These are phyloP conservation scores for Mycena alexandri DNA, from an alignment of 768 basidiomycete species.

Conservation along the genomic window DNA sequence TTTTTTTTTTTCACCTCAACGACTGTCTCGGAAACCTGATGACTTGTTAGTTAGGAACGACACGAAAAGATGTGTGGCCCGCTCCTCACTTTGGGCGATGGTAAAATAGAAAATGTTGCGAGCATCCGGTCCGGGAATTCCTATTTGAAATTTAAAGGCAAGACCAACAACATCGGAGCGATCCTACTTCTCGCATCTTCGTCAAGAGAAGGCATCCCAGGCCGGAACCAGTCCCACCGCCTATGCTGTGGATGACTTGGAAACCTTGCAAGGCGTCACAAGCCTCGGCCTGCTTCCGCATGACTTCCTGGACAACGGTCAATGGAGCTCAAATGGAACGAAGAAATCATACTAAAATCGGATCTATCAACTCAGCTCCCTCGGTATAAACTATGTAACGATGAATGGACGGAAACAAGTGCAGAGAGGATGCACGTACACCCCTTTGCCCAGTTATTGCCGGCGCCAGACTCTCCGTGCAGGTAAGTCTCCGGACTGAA, in stretches of 20 bases:
- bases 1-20: slow-evolving; percentile 69
- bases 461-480: slow-evolving; percentile 72
- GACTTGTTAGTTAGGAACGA: neutral
- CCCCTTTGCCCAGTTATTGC: slow-evolving; percentile 98
- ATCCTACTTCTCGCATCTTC: slow-evolving; percentile 79
- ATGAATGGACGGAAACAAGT: slow-evolving; percentile 35
- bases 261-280: slow-evolving; percentile 94
- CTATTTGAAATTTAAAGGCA: slow-evolving; percentile 40
- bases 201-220: slow-evolving; percentile 84
- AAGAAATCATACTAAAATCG: slow-evolving; percentile 67
- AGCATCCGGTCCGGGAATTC: slow-evolving; percentile 71
- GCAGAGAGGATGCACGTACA: slow-evolving; percentile 63
- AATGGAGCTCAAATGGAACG: neutral
- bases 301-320: slow-evolving; percentile 64
- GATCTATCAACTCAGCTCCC: slow-evolving; percentile 92
- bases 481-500: slow-evolving; percentile 93
- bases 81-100: slow-evolving; percentile 60
- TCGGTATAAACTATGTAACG: slow-evolving; percentile 82
- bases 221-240: slow-evolving; percentile 92
- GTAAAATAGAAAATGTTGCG: slow-evolving; percentile 66
- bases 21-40: slow-evolving; percentile 65
- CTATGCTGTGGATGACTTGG: slow-evolving; percentile 89
- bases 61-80: no score
- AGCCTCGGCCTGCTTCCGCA: slow-evolving; percentile 83
- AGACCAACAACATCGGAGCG: slow-evolving; percentile 25